These are phyloP conservation scores for Gracilaria vermiculophylla DNA, from an alignment of 23 red algal genomes.

Conservation along the genomic window DNA sequence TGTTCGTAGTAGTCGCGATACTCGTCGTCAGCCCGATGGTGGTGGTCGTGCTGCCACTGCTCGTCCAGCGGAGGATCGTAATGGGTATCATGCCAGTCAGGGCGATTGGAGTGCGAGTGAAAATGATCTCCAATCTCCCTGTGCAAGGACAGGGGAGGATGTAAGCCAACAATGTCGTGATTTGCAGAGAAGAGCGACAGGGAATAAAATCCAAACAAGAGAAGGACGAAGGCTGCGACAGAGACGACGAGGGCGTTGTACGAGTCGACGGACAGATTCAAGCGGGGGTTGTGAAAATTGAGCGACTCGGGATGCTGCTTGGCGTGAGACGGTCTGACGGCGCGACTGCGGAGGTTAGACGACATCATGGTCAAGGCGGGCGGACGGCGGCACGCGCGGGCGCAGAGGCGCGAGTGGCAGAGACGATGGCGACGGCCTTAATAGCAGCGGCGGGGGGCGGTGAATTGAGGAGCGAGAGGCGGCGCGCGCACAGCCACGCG, in stretches of 20 bases:
- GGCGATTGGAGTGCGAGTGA: neutral
- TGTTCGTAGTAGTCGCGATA: conserved; percentile 8
- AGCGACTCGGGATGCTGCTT: neutral
- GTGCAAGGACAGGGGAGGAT: conserved; percentile 1
- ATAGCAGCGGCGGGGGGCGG: neutral
- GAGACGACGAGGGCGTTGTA: conserved; percentile 8
- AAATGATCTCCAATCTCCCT: conserved; percentile 10
- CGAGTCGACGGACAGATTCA: neutral
- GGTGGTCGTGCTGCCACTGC: neutral
- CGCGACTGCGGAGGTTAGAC: conserved; percentile 3
- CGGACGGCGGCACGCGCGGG: too few species aligned
- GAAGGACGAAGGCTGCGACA: conserved; percentile 7
- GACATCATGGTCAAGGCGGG: neutral
- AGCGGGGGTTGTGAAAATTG: neutral
- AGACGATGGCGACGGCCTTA: neutral
- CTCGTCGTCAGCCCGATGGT: neutral
- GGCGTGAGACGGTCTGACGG: neutral
- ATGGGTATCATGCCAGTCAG: neutral
- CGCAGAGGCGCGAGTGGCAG: too few species aligned
- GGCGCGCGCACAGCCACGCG: too few species aligned
- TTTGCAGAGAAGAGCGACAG: conserved; percentile 5
- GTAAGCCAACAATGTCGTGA: neutral
- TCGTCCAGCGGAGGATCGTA: conserved; percentile 1
- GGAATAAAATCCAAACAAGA: conserved; percentile 33
- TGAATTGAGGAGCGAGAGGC: neutral